phyloP scores from a whole-genome alignment of 495 filamentous ascomycete genomes.

The Penicillium atrosanguineum region DNA sequence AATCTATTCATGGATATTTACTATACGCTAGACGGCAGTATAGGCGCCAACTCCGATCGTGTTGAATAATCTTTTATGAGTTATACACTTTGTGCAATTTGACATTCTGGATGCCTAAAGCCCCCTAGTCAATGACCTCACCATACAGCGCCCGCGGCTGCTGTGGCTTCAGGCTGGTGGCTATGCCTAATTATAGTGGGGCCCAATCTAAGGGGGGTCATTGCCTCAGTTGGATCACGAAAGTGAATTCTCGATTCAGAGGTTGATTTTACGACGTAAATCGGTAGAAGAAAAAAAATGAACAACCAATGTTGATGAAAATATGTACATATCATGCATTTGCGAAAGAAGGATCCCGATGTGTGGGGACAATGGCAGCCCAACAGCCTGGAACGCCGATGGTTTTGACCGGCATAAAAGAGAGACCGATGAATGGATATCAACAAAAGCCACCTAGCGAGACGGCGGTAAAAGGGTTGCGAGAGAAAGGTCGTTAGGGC shows the following conservation, averaged over 20 bases:
- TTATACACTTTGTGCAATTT: not conserved
- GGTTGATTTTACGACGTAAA: not conserved
- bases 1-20: too few relatives aligned
- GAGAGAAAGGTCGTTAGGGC: constrained; percentile 21
- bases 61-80: too few relatives aligned
- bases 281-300: constrained; percentile 2
- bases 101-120: not conserved
- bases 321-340: constrained; percentile 21
- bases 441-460: constrained; percentile 13
- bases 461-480: not conserved
- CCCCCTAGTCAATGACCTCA: not conserved
- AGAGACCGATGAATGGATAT: constrained; percentile 20
- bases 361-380: not conserved
- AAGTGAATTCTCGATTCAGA: not conserved
- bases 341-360: constrained; percentile 5
- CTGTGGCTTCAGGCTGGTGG: not conserved
- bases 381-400: constrained; percentile 13
- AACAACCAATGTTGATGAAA: constrained; percentile 3
- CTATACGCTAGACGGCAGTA: too few relatives aligned
- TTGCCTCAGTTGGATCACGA: not conserved
- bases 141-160: not conserved
- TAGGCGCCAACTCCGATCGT: too few relatives aligned
- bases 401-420: constrained; percentile 4
- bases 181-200: constrained; percentile 4
- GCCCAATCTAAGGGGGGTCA: not conserved